Evolutionary conservation across 805 yeast genomes (phyloP).

Genomic region (Saturnispora besseyi): DNA sequence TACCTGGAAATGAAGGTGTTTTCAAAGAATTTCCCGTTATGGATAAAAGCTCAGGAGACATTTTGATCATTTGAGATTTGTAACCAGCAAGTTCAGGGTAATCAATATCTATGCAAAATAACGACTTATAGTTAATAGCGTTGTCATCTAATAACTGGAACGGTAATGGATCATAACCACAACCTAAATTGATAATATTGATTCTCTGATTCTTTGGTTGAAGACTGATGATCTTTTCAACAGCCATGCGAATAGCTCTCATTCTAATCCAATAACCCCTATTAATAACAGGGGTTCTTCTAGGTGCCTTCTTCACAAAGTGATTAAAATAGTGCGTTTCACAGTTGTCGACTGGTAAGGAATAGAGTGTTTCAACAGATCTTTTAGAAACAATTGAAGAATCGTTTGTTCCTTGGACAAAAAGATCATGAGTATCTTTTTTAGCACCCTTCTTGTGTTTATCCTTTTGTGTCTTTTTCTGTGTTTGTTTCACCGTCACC

Average conservation of each 20-base stretch:
- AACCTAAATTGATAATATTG: constrained; percentile 59
- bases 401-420: constrained; percentile 78
- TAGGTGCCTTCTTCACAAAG: constrained; percentile 56
- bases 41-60: constrained; percentile 36
- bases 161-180: constrained; percentile 65
- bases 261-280: constrained; percentile 79
- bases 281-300: constrained; percentile 74
- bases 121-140: constrained; percentile 8
- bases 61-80: constrained; percentile 44
- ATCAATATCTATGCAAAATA: constrained; percentile 61
- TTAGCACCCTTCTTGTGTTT: constrained; percentile 27
- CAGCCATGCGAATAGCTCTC: constrained; percentile 51
- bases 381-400: constrained; percentile 77
- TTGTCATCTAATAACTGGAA: constrained; percentile 37
- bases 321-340: constrained; percentile 43
- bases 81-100: constrained; percentile 57
- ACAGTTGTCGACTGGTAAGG: constrained; percentile 18
- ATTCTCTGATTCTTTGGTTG: constrained; percentile 12
- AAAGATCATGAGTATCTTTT: constrained; percentile 47
- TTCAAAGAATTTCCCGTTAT: constrained; percentile 34
- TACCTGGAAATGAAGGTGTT: constrained; percentile 14
- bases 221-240: constrained; percentile 37
- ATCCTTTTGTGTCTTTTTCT: constrained; percentile 28
- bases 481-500: constrained; percentile 7
- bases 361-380: constrained; percentile 62